phyloP scores from a whole-genome alignment of 164 flowering plant genomes.

The Akebia trifoliata region DNA sequence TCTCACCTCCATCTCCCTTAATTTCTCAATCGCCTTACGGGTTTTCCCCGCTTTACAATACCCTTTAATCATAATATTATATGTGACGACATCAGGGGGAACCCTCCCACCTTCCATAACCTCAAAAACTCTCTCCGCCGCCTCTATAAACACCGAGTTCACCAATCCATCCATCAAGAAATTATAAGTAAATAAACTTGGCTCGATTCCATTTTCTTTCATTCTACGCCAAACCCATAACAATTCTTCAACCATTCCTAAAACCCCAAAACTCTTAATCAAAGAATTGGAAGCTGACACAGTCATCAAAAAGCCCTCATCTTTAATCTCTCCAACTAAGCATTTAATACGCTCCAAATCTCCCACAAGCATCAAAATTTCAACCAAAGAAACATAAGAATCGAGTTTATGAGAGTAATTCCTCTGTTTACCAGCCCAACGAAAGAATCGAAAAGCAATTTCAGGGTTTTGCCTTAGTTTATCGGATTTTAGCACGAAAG shows the following conservation, averaged over 20 bases:
- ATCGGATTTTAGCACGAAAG: conserved; percentile 37
- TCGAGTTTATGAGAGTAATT: conserved; percentile 52
- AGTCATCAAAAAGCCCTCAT: conserved; percentile 38
- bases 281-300: conserved; percentile 46
- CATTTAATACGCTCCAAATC: conserved; percentile 36
- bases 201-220: conserved; percentile 85
- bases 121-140: conserved; percentile 79
- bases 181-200: conserved; percentile 67
- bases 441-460: conserved; percentile 54
- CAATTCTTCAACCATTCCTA: conserved; percentile 90
- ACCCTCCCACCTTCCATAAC: conserved; percentile 64
- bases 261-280: conserved; percentile 66
- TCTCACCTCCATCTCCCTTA: conserved; percentile 61
- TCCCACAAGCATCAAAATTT: conserved; percentile 29
- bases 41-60: conserved; percentile 69
- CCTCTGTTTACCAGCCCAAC: conserved; percentile 71
- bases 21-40: conserved; percentile 52
- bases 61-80: conserved; percentile 87
- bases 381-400: conserved; percentile 58
- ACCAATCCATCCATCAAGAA: conserved; percentile 83
- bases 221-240: conserved; percentile 85
- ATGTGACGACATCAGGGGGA: conserved; percentile 70
- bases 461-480: conserved; percentile 29
- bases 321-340: conserved; percentile 43
- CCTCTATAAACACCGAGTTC: conserved; percentile 63